phyloP scores from a whole-genome alignment of 2,329 filamentous ascomycete genomes.

The Aspergillus phoenicis region DNA sequence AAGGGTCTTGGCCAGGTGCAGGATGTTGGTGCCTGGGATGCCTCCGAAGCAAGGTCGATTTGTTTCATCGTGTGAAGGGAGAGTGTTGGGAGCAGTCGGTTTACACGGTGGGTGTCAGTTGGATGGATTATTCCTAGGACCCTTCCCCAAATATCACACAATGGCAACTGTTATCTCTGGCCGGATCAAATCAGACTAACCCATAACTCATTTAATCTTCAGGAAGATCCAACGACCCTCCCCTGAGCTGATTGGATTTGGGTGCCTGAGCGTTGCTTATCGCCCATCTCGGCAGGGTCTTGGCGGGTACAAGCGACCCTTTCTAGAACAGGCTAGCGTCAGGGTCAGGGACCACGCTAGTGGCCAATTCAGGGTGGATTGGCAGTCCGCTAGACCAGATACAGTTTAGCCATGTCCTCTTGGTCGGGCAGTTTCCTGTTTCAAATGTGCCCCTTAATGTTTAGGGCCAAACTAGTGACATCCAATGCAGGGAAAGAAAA shows the following conservation, averaged over 20 bases:
- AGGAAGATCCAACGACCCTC: not conserved
- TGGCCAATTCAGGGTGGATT: constrained; percentile 1
- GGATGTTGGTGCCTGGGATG: not conserved
- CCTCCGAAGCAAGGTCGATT: not conserved
- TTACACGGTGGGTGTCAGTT: not conserved
- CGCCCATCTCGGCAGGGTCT: not conserved
- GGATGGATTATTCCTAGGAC: not conserved
- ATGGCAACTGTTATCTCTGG: not conserved
- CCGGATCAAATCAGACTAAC: not conserved
- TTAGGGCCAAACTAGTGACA: constrained; percentile 11
- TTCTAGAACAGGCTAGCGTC: not conserved
- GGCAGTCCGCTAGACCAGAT: not conserved
- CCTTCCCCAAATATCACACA: no score
- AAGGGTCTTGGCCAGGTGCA: not conserved
- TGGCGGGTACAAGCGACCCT: not conserved
- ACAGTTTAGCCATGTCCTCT: not conserved
- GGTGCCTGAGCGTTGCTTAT: not conserved
- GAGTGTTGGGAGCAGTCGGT: no score
- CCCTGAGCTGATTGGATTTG: constrained; percentile 1
- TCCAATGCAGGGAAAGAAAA: not conserved
- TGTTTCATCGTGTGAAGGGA: no score
- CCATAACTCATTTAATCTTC: not conserved
- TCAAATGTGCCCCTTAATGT: constrained; percentile 7
- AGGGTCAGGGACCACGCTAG: constrained; percentile 9
- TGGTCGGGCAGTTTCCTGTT: constrained; percentile 8